phyloP scores from a whole-genome alignment of 192 early-diverging fungal genomes.

The Pilobolus umbonatus region DNA sequence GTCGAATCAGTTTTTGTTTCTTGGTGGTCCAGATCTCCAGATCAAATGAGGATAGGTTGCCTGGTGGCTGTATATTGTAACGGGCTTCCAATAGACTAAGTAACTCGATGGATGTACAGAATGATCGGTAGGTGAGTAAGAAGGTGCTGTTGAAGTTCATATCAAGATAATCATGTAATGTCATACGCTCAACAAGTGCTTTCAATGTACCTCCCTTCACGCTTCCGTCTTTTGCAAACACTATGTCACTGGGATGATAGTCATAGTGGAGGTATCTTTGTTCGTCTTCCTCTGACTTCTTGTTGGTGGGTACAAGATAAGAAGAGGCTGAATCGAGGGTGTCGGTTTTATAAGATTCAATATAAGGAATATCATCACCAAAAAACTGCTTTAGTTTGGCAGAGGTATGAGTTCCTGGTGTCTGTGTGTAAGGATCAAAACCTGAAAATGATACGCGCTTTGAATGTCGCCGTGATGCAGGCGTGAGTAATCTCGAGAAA shows the following conservation, averaged over 20 bases:
- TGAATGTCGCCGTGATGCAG: too few species aligned
- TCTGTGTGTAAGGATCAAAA: too few species aligned
- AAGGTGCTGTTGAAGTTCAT: slow-evolving; percentile 82
- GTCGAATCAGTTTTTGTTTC: slow-evolving; percentile 86
- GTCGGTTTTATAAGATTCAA: not conserved
- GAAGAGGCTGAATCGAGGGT: not conserved
- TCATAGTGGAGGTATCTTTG: slow-evolving; percentile 57
- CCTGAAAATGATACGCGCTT: too few species aligned
- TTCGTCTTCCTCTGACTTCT: not conserved
- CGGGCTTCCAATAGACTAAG: slow-evolving; percentile 69
- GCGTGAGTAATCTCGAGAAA: too few species aligned
- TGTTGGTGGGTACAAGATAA: not conserved
- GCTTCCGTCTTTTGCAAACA: slow-evolving; percentile 81
- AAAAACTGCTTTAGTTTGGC: slow-evolving; percentile 56
- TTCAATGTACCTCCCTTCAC: slow-evolving; percentile 87
- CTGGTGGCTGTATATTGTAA: slow-evolving; percentile 74
- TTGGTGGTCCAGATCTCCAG: slow-evolving; percentile 75
- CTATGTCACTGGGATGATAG: slow-evolving; percentile 64
- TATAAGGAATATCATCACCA: slow-evolving; percentile 46
- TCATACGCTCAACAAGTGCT: slow-evolving; percentile 85
- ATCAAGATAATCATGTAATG: slow-evolving; percentile 82
- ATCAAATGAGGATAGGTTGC: slow-evolving; percentile 57
- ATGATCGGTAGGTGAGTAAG: slow-evolving; percentile 92
- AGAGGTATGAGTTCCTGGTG: slow-evolving; percentile 7
- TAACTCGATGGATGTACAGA: slow-evolving; percentile 75